Conservation (phyloP, 805 yeast genomes). For the Suhomyces vadensis region DNA sequence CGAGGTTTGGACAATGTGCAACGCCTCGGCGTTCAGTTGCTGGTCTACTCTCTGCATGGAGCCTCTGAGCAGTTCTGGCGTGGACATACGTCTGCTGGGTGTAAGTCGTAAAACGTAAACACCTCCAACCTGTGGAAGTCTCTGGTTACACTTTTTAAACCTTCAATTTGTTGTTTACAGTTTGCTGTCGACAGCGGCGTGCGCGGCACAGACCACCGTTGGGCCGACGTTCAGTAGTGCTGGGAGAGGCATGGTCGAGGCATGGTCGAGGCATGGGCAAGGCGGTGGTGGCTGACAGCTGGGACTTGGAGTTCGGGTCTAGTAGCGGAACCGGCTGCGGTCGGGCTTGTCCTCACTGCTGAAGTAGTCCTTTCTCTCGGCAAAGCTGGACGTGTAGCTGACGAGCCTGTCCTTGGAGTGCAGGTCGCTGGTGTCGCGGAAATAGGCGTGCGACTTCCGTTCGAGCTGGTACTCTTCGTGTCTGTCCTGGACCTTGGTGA, state of each 20-base stretch:
- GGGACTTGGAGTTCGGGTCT: background rate
- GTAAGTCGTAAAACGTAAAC: constrained; percentile 4
- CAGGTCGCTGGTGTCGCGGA: constrained; percentile 3
- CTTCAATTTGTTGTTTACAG: constrained; percentile 10
- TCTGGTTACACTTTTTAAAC: constrained; percentile 10
- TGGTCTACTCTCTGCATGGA: constrained; percentile 11
- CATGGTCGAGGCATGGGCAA: no score
- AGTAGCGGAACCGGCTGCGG: background rate
- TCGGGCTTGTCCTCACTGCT: background rate
- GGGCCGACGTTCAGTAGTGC: background rate
- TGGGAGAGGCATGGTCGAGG: no score
- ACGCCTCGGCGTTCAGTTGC: constrained; percentile 24
- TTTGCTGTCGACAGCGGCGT: background rate
- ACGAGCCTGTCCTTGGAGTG: constrained; percentile 8
- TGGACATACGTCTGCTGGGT: constrained; percentile 9
- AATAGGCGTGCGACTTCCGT: constrained; percentile 11
- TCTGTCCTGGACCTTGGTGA: constrained; percentile 35
- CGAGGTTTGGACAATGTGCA: constrained; percentile 18
- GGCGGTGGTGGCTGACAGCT: no score
- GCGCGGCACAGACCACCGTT: background rate
- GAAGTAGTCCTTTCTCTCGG: constrained; percentile 15
- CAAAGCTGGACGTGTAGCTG: constrained; percentile 12
- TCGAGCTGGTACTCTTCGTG: constrained; percentile 24
- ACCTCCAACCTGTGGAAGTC: constrained; percentile 9
- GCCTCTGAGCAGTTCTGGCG: constrained; percentile 8